These are phyloP conservation scores for Saksenaea vasiformis DNA, from an alignment of 371 early-diverging fungal species.

Conservation along the genomic window DNA sequence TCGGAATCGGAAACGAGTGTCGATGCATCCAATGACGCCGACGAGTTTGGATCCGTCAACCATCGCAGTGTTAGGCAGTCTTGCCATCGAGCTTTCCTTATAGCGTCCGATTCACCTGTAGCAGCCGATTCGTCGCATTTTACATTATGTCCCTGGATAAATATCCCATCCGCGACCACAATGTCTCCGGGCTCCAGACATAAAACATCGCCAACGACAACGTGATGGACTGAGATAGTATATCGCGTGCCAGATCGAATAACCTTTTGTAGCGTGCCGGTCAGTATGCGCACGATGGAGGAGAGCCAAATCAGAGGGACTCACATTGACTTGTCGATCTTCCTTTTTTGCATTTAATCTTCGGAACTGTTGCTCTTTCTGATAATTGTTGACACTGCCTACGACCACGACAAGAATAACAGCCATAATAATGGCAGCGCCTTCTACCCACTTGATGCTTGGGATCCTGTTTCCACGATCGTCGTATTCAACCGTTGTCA, in stretches of 20 bases:
- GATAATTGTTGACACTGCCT: constrained; percentile 82
- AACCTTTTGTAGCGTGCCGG: constrained; percentile 36
- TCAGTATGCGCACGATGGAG: background rate
- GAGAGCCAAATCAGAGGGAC: background rate
- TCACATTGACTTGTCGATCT: constrained; percentile 73
- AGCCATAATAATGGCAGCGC: constrained; percentile 77
- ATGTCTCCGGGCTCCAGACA: constrained; percentile 92
- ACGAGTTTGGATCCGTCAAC: background rate
- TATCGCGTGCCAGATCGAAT: constrained; percentile 72
- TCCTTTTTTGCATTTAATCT: constrained; percentile 82
- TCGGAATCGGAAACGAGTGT: constrained; percentile 72
- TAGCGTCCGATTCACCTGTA: constrained; percentile 89
- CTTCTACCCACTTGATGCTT: constrained; percentile 76
- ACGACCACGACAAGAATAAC: constrained; percentile 81
- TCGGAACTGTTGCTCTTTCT: constrained; percentile 87
- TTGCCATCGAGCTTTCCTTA: constrained; percentile 50
- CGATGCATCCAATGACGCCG: constrained; percentile 31
- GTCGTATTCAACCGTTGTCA: constrained; percentile 43
- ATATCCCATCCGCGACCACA: constrained; percentile 87
- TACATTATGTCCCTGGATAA: constrained; percentile 80
- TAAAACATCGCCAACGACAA: constrained; percentile 89
- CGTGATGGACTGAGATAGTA: constrained; percentile 78
- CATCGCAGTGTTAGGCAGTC: constrained; percentile 24
- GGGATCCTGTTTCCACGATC: constrained; percentile 34
- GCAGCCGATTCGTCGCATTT: constrained; percentile 89